Conservation (phyloP, 2,329 filamentous ascomycete genomes). For the Pseudonectria buxi region DNA sequence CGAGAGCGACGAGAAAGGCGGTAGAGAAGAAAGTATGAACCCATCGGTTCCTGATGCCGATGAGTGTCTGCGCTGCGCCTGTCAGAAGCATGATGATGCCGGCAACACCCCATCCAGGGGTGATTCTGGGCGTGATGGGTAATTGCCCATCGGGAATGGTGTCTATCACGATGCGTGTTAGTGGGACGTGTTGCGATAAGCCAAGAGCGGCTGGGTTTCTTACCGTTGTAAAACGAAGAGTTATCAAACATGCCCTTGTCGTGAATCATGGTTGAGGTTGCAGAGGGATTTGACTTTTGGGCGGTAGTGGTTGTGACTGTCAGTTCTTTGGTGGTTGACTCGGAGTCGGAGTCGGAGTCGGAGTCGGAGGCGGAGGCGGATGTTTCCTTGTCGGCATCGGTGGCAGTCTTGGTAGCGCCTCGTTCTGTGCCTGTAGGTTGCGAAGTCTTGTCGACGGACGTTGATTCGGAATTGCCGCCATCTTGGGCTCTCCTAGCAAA, state of each 20-base stretch:
- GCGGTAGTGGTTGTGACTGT: conserved; percentile 7
- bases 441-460: not conserved
- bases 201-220: no score
- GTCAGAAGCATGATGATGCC: conserved; percentile 69
- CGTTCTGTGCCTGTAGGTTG: conserved; percentile 7
- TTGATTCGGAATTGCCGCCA: conserved; percentile 7
- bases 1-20: conserved; percentile 64
- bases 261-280: conserved; percentile 13
- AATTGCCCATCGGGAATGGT: conserved; percentile 48
- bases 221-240: conserved; percentile 30
- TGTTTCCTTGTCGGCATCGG: conserved; percentile 8
- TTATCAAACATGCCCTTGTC: conserved; percentile 18
- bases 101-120: conserved; percentile 72
- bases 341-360: conserved; percentile 5
- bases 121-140: conserved; percentile 67
- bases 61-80: conserved; percentile 63
- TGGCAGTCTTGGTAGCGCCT: conserved; percentile 9
- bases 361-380: conserved; percentile 5
- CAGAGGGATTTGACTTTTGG: conserved; percentile 9
- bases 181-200: not conserved
- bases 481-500: conserved; percentile 29
- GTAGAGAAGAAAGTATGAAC: conserved; percentile 76
- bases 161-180: conserved; percentile 24
- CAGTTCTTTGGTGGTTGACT: conserved; percentile 1
- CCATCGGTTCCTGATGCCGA: conserved; percentile 77